phyloP scores from a whole-genome alignment of 2,329 filamentous ascomycete genomes.

The Alternaria sp. region DNA sequence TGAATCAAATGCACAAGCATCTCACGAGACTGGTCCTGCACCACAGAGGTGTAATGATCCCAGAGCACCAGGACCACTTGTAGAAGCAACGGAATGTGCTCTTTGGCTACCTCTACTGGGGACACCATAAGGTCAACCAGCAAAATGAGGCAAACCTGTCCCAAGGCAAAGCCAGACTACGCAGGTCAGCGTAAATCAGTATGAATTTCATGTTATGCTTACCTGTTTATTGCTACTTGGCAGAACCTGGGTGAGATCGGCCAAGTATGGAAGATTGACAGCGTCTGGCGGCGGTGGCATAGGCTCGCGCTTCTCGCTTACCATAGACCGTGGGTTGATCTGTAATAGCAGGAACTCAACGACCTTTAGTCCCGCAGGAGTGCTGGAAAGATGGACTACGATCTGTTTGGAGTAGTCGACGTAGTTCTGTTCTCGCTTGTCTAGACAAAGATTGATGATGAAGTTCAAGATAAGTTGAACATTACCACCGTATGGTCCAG shows the following conservation, averaged over 20 bases:
- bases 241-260: slow-evolving; percentile 58
- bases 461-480: slow-evolving; percentile 95
- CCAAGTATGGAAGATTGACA: slow-evolving; percentile 83
- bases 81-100: slow-evolving; percentile 84
- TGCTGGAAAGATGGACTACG: slow-evolving; percentile 93
- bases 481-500: slow-evolving; percentile 90
- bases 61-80: slow-evolving; percentile 94
- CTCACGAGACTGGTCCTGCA: slow-evolving; percentile 95
- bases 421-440: slow-evolving; percentile 96
- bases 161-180: slow-evolving; percentile 83
- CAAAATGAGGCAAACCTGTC: slow-evolving; percentile 90
- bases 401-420: slow-evolving; percentile 98
- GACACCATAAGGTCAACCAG: slow-evolving; percentile 96
- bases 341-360: slow-evolving; percentile 93
- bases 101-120: slow-evolving; percentile 79
- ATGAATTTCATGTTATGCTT: neutral
- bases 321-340: slow-evolving; percentile 96
- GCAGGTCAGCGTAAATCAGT: slow-evolving; percentile 23
- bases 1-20: slow-evolving; percentile 99
- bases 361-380: slow-evolving; percentile 83
- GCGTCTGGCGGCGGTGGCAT: slow-evolving; percentile 72
- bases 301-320: slow-evolving; percentile 76
- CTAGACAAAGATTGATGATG: slow-evolving; percentile 91
- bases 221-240: slow-evolving; percentile 46
- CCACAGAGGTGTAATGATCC: slow-evolving; percentile 95